Evolutionary conservation across 768 basidiomycete genomes (phyloP), one percentile per base, ranked within the genome.

Genomic region (Kwoniella shandongensis): DNA sequence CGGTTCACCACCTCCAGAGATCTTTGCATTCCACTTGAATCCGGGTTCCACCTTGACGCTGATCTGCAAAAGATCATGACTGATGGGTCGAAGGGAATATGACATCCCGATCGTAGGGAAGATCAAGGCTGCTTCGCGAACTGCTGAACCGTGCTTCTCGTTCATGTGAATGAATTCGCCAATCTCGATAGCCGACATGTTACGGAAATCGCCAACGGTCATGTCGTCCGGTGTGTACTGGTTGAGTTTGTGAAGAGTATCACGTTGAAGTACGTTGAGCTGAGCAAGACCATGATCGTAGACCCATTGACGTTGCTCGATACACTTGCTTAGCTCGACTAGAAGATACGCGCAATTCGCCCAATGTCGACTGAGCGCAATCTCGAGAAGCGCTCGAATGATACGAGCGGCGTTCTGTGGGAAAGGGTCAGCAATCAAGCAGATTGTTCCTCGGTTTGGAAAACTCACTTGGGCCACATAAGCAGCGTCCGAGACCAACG

Each of bases 261-360:
- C 90, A 25, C 78, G 75, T 62, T 87, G 88, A 20, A 98, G 82
- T 29, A 81, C 77, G 67, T 88, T 89, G 69, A 97, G 91, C 18
- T 75, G 71, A 62, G 79, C 84, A 29, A 99, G 79, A 2, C 92
- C 94, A 57, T 98, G 88, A 42, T 92, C 88, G 74, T 86, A 97
- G 1, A 93, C 89, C 96, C 96, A 99, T 66, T 96, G 78, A 23
- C 89, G 84, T 71, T 88, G 88, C 76, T 94, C 90, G 51, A 94
- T 83, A 2, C 91, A 89, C 75, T 98, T 98, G 80, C 91, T 90
- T 77, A 99, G 83, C 2, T 86, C 86, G 81, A 92, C 85, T 22
- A 98, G 82, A 11, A 88, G 86, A 1, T 82, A 80, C 11, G 88
- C 84, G 38, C 85, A 86, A 63, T 81, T 85, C 2, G 93, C 92